Base-by-base conservation (phyloP, 164 flowering plant genomes). In the Stephania yunnanensis region DNA sequence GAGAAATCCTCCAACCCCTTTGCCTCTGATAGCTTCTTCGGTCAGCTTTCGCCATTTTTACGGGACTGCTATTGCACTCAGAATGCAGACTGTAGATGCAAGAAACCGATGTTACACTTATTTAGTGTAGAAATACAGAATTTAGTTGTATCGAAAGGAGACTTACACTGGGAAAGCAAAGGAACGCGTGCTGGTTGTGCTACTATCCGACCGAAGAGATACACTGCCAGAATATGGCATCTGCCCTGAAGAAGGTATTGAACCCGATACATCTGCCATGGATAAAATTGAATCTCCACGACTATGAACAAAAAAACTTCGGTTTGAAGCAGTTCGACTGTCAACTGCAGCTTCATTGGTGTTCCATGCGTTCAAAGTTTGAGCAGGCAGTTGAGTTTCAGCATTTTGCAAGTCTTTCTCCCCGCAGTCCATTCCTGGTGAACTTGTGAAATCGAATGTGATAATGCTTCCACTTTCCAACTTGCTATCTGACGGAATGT, bases 61-160 rank as follows among this genome's bases (percentile, higher is more conserved):
- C 92, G 5, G 98, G 99, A 74, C 99, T 95, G 86, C 90, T 88
- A 46, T 87, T 88, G 92, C 93, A 92, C 76, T 91, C 97, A 0
- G 89, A 61, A 70, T 86, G 90, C 52, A 93, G 75, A 76, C 90
- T 86, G 88, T 63, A 53, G 13, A 66, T 70, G 53, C 46, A 7
- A 11, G 10, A 63, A 74, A 22, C 12, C 45, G 29, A 48, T 6
- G 45, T 70, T 9, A 3, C 5, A 65, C 7, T 66, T 22, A 42
- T 8, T 19, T 1, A 11, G 19, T 22, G 52, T 68, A 4, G 44
- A 55, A 36, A 25, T 46, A 48, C 11, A 72, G 66, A 52, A 3
- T 12, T 42, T 7, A 36, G 64, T n/a, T 29, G 44, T 4, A 29
- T 46, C 71, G 69, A 11, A 36, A 48, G 29, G 74, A 17, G 20